Evolutionary conservation across 139 green algal genomes (phyloP), one percentile per base, ranked within the genome.

Genomic region (Nannochloris sp.): DNA sequence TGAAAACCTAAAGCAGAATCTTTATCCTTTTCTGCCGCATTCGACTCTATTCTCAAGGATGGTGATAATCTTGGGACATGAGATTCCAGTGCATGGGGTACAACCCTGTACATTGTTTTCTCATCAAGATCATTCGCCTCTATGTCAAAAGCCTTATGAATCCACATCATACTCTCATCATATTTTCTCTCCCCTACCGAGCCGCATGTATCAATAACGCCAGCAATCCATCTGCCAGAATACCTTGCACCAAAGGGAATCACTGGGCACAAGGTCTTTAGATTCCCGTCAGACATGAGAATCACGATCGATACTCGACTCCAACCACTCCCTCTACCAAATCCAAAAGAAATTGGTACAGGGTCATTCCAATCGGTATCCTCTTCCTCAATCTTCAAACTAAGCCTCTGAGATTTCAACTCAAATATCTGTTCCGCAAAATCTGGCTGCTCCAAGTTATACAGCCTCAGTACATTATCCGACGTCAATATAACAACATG

Each of bases 251-350:
- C 74, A 49, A 85, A 87, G 4, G 82, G 70, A 11, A 72, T 75
- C 4, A 89, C 68, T 0, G 82, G 82, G 48, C 78, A 82, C 24
- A 89, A 48, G 2, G 43, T 44, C 44, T 70, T 85, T 7, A 88
- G 7, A 1, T 48, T 40, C 2, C 80, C 78, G 31, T 75, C 70
- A 9, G 70, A 31, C n/a, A 70, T 71, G 23, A 76, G 49, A 27
- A 88, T 68, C 43, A 58, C 72, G 6, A 83, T 54, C 12, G 23
- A n/a, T 29, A 79, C 84, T 14, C 44, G 66, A 49, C 81, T 72
- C 82, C 82, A 89, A 3, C 18, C 55, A 44, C 70, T 40, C 0
- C 53, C 60, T 18, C 62, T 24, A 0, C 79, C 80, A 44, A 84
- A 87, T 2, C 60, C 55, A 69, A 87, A 87, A 4, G 74, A 75